These are phyloP conservation scores for Malassezia slooffiae DNA, from an alignment of 1,284 basidiomycete genomes.

Conservation along the genomic window DNA sequence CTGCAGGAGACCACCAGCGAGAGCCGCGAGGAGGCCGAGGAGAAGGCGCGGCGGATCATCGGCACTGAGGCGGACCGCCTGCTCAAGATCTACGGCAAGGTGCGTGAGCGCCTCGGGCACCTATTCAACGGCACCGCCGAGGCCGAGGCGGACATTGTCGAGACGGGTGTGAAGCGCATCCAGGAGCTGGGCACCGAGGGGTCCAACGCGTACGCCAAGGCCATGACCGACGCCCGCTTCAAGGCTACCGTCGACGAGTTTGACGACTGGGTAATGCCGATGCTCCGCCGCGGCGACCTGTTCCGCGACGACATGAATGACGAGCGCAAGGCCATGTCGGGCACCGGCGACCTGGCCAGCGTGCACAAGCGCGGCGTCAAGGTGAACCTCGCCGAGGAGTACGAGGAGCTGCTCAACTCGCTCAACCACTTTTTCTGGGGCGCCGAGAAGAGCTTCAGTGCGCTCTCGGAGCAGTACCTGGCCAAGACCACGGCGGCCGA, in stretches of 20 bases:
- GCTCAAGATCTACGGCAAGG: constrained; percentile 4
- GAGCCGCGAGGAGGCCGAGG: no score
- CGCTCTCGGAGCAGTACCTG: neutral
- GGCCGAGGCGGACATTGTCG: constrained; percentile 23
- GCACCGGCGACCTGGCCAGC: neutral
- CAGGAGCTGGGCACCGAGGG: constrained; percentile 24
- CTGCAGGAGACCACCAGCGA: no score
- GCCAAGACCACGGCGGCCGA: no score
- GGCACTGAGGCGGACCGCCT: constrained; percentile 1
- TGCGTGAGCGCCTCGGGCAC: neutral
- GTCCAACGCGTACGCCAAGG: constrained; percentile 22
- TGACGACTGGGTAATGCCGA: constrained; percentile 29
- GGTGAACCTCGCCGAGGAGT: neutral
- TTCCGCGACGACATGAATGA: constrained; percentile 10
- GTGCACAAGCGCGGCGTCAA: neutral
- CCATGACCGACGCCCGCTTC: constrained; percentile 37
- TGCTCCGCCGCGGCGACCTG: constrained; percentile 6
- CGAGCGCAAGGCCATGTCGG: neutral
- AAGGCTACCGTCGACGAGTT: constrained; percentile 32
- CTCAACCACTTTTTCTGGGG: constrained; percentile 4
- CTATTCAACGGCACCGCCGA: constrained; percentile 5
- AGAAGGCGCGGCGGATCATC: no score
- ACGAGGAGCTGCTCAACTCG: neutral
- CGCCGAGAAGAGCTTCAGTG: constrained; percentile 1
- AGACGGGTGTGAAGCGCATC: constrained; percentile 26